Base-by-base conservation (phyloP, 495 filamentous ascomycete genomes). In the Hypoxylon trugodes region DNA sequence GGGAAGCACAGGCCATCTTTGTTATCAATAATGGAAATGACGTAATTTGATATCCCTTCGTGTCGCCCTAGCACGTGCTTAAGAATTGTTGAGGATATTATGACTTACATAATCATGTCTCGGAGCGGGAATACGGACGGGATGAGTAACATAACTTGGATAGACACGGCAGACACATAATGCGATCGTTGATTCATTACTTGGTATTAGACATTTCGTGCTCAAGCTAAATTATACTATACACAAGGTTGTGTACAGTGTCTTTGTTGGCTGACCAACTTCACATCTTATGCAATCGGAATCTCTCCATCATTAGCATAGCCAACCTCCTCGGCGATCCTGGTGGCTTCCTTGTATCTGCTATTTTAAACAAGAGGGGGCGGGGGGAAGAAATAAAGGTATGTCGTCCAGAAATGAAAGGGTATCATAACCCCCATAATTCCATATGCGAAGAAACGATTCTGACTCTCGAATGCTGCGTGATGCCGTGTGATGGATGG, bases 341-440 rank as follows among this genome's bases (percentile, higher is more conserved):
- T 46, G 45, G 19, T 43, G 52, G 40, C 28, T 38, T 43, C 30
- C n/a, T n/a, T 30, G 35, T 26, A 46, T 53, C 38, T 59, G 51
- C 42, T 41, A 21, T 56, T 37, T 42, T 58, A 15, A 48, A 35
- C 30, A 48, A 33, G 25, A 26, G 22, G 35, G n/a, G n/a, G n/a
- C n/a, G n/a, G n/a, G n/a, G n/a, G 21, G 15, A 22, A 45, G 32
- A 40, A 32, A 49, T 37, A 33, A 43, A 37, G 19, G 12, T n/a
- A 36, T 46, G 32, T 53, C 53, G 9, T 57, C 41, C 52, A 59
- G 46, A 62, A 50, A 62, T 62, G 52, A 61, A 59, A 28, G 42
- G 64, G 64, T 67, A 67, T 67, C 53, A 54, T 49, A 57, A 43
- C 45, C 52, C n/a, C 58, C 46, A 59, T 37, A 50, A 37, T 37